Conservation (phyloP, 768 basidiomycete species). For the Boletus rufocinnamomeus region DNA sequence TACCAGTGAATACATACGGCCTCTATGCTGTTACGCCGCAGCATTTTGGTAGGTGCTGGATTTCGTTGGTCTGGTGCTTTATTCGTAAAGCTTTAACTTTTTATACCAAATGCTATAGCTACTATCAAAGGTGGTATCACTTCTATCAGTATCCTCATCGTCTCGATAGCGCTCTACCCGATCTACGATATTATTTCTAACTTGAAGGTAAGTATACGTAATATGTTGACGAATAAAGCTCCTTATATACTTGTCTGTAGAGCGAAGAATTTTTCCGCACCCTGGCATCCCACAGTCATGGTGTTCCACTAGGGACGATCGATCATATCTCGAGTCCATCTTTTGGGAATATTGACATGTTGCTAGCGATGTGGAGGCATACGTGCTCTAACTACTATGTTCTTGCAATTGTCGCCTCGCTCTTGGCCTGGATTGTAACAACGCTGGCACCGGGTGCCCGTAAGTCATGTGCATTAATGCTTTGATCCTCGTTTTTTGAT, state of each 20-base stretch:
- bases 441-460: conserved; percentile 29
- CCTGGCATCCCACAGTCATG: conserved; percentile 13
- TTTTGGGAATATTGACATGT: conserved; percentile 18
- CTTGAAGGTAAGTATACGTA: conserved; percentile 16
- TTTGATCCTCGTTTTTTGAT: background rate
- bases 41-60: conserved; percentile 20
- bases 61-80: background rate
- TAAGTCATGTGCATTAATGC: conserved; percentile 13
- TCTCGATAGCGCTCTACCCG: conserved; percentile 31
- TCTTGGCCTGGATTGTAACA: conserved; percentile 23
- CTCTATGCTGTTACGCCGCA: conserved; percentile 22
- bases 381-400: conserved; percentile 28
- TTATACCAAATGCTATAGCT: conserved; percentile 13
- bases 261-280: conserved; percentile 34
- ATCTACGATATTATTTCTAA: conserved; percentile 19
- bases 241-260: conserved; percentile 3
- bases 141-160: conserved; percentile 30
- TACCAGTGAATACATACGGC: conserved; percentile 30
- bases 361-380: conserved; percentile 19
- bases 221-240: background rate
- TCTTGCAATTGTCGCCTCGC: conserved; percentile 17
- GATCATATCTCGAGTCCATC: conserved; percentile 28
- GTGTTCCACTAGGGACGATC: conserved; percentile 27
- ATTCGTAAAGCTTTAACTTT: background rate
- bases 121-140: conserved; percentile 32